Conservation (phyloP, 1,284 basidiomycete genomes). For the Gomphus bonarii region DNA sequence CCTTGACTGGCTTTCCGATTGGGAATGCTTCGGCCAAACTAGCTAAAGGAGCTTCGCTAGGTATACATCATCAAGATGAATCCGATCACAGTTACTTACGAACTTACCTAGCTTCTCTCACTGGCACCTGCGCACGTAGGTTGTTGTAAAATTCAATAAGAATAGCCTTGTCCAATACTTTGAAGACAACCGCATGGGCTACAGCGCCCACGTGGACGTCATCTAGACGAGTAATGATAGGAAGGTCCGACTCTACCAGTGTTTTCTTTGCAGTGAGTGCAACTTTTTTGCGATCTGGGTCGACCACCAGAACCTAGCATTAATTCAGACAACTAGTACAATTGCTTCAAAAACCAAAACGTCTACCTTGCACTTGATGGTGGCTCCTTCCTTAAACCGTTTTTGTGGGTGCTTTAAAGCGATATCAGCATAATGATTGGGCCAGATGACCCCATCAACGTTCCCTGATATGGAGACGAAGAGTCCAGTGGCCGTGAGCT, state of each 20-base stretch:
- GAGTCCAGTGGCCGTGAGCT: conserved; percentile 67
- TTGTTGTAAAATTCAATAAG: conserved; percentile 90
- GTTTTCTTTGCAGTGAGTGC: conserved; percentile 90
- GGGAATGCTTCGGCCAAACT: conserved; percentile 65
- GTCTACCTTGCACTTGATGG: conserved; percentile 79
- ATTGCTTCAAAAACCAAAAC: neutral
- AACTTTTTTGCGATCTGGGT: conserved; percentile 75
- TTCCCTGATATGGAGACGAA: conserved; percentile 81
- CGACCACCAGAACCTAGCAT: conserved; percentile 73
- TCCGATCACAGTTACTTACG: neutral
- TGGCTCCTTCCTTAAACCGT: conserved; percentile 79
- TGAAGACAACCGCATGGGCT: conserved; percentile 79
- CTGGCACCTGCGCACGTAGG: conserved; percentile 75
- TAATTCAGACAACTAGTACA: conserved; percentile 10
- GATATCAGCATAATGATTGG: conserved; percentile 93
- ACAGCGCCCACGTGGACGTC: conserved; percentile 67
- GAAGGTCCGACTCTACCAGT: conserved; percentile 72
- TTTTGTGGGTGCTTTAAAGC: conserved; percentile 85
- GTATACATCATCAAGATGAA: conserved; percentile 9
- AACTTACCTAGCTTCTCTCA: conserved; percentile 69
- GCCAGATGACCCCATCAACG: conserved; percentile 91
- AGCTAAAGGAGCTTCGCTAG: conserved; percentile 52
- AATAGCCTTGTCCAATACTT: conserved; percentile 67
- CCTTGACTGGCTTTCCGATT: conserved; percentile 78
- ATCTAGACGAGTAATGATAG: conserved; percentile 56